These are phyloP conservation scores for Harrya chromipes DNA, from an alignment of 768 basidiomycete genomes.

Conservation along the genomic window DNA sequence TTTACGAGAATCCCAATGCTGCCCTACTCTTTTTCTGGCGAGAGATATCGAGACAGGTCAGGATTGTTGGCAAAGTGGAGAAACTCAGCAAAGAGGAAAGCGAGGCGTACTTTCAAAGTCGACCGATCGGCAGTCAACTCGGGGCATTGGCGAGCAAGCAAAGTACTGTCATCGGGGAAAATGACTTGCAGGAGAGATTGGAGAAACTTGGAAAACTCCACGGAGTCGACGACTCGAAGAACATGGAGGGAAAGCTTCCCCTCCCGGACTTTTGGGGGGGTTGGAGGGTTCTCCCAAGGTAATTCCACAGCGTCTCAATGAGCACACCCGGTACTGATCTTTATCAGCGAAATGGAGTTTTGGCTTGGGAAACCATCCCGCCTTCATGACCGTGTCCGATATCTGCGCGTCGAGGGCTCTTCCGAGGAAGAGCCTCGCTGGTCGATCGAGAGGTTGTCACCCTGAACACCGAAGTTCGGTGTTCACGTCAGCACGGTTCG, in stretches of 20 bases:
- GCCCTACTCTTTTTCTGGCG: conserved; percentile 91
- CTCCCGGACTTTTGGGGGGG: conserved; percentile 96
- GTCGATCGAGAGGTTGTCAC: conserved; percentile 78
- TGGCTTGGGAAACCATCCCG: conserved; percentile 97
- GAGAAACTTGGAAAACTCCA: conserved; percentile 59
- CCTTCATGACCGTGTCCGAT: conserved; percentile 86
- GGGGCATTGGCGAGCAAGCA: conserved; percentile 96
- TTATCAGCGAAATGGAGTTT: conserved; percentile 85
- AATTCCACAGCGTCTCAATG: background rate
- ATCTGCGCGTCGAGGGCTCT: conserved; percentile 52
- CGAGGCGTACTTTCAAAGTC: conserved; percentile 74
- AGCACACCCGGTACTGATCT: conserved; percentile 6
- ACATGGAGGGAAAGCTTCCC: conserved; percentile 50
- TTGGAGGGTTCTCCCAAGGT: conserved; percentile 92
- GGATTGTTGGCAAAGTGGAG: conserved; percentile 85
- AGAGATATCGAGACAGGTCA: conserved; percentile 74
- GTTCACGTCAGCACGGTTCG: background rate
- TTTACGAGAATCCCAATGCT: conserved; percentile 72
- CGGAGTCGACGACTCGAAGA: conserved; percentile 35
- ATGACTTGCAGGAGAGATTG: conserved; percentile 60
- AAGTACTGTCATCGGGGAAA: conserved; percentile 74
- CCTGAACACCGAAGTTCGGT: conserved; percentile 43
- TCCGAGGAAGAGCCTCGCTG: conserved; percentile 55
- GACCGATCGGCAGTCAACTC: conserved; percentile 80
- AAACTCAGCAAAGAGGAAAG: conserved; percentile 70